phyloP scores from a whole-genome alignment of 2,329 filamentous ascomycete genomes.

The Phyllosticta ampelicida region DNA sequence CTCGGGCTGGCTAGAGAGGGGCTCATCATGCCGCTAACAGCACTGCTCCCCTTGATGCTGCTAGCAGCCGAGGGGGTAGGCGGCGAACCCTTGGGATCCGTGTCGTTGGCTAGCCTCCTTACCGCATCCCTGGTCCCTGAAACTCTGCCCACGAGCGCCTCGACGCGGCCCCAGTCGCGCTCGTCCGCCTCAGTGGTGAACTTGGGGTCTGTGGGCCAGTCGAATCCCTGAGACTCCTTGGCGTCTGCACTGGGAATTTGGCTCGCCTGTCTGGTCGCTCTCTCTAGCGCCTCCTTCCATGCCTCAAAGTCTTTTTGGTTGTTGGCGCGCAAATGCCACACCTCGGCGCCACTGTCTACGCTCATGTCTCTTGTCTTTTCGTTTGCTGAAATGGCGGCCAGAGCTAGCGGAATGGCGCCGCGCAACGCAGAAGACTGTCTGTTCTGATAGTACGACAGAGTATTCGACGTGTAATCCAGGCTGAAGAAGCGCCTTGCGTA shows the following conservation, averaged over 20 bases:
- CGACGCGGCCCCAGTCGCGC: conserved; percentile 76
- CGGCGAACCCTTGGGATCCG: conserved; percentile 47
- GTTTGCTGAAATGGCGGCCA: conserved; percentile 85
- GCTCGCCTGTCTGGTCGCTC: conserved; percentile 51
- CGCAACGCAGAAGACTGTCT: conserved; percentile 84
- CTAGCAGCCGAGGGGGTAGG: conserved; percentile 22
- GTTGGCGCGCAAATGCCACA: conserved; percentile 84
- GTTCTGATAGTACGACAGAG: conserved; percentile 92
- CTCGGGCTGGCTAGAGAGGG: conserved; percentile 26
- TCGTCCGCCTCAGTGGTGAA: conserved; percentile 48
- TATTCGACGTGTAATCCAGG: conserved; percentile 86
- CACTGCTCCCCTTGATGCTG: conserved; percentile 13
- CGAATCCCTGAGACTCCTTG: conserved; percentile 19
- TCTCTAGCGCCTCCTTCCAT: conserved; percentile 80
- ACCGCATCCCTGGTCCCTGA: conserved; percentile 83
- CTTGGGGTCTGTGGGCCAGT: conserved; percentile 15
- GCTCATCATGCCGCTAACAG: conserved; percentile 12
- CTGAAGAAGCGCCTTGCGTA: conserved; percentile 93
- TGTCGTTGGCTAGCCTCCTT: conserved; percentile 74
- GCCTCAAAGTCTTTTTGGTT: conserved; percentile 76
- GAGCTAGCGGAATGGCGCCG: conserved; percentile 80
- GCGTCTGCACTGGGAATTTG: conserved; percentile 18
- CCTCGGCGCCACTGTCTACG: conserved; percentile 91
- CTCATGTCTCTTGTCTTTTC: conserved; percentile 84
- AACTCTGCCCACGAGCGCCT: conserved; percentile 73